Percentiles rank a stretch among this genome's conserved stretches.
Evolutionary conservation across 495 filamentous ascomycete genomes (phyloP).

Genomic region (Penicillium desertorum): DNA sequence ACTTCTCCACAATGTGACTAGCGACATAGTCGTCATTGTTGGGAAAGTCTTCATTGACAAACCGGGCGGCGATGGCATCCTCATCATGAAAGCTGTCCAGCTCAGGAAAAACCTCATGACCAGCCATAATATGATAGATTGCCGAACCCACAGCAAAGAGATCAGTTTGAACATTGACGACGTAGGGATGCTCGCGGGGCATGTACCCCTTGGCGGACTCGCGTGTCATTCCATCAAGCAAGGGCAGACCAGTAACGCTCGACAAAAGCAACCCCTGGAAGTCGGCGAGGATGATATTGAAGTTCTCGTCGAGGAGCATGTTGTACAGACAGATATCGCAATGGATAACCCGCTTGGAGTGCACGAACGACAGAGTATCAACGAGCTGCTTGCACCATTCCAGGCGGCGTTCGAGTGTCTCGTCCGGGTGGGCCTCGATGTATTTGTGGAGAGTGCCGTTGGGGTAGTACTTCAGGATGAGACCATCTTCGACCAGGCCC

Average conservation of each 20-base stretch:
- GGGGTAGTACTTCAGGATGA: constrained; percentile 19
- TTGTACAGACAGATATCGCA: constrained; percentile 25
- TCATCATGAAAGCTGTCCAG: constrained; percentile 16
- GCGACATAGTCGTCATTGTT: constrained; percentile 8
- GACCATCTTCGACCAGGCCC: constrained; percentile 17
- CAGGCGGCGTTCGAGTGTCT: background rate
- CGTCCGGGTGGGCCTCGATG: constrained; percentile 4
- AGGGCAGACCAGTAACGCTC: background rate
- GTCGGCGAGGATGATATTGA: constrained; percentile 17
- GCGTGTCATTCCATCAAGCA: constrained; percentile 17
- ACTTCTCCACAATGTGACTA: constrained; percentile 15
- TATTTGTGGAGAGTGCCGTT: constrained; percentile 20
- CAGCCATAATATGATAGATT: constrained; percentile 23
- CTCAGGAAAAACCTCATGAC: constrained; percentile 24
- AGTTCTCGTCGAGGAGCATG: constrained; percentile 23
- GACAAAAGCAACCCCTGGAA: constrained; percentile 24
- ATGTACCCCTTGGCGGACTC: constrained; percentile 25
- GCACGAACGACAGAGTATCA: background rate
- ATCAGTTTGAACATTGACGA: constrained; percentile 21
- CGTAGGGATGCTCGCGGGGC: constrained; percentile 14
- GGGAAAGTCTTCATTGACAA: constrained; percentile 7
- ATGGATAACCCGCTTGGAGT: constrained; percentile 10
- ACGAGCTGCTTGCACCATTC: constrained; percentile 8
- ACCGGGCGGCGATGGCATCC: constrained; percentile 6
- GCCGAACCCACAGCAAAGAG: constrained; percentile 27